Percentiles rank a stretch among this genome's conserved stretches.
Evolutionary conservation across 139 green algal genomes (phyloP).

Genomic region (Chlamydomonas schloesseri): DNA sequence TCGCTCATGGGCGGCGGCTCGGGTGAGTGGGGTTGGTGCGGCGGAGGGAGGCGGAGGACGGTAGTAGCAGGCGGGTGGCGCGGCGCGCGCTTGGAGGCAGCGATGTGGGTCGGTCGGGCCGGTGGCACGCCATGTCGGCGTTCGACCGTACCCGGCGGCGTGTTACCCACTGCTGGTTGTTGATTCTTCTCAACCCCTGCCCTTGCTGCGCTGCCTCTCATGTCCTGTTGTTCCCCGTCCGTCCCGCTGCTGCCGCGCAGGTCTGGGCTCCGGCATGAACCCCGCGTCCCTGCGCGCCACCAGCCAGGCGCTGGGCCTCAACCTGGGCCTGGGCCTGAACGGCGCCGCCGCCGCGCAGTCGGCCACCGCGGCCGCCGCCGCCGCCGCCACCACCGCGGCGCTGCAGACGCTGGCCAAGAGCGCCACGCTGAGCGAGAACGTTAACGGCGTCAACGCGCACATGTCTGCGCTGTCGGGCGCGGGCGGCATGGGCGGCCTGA

Average conservation of each 20-base stretch:
- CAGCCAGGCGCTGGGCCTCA: slow-evolving; percentile 43
- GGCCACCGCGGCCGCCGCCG: slow-evolving; percentile 28
- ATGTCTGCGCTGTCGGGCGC: slow-evolving; percentile 17
- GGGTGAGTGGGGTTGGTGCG: no score
- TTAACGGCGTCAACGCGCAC: slow-evolving; percentile 43
- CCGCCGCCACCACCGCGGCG: slow-evolving; percentile 47
- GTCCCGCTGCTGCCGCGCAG: neutral
- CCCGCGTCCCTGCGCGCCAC: slow-evolving; percentile 48
- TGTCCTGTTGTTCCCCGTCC: no score
- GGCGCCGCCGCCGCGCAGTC: neutral
- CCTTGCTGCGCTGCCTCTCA: no score
- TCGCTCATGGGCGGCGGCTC: neutral
- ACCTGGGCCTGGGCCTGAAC: slow-evolving; percentile 52
- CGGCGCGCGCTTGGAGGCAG: no score
- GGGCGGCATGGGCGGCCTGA: neutral
- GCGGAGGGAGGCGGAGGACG: no score
- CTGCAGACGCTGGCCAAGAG: slow-evolving; percentile 56
- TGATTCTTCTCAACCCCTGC: no score
- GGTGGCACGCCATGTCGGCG: no score
- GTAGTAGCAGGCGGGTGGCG: no score
- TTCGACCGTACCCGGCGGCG: no score
- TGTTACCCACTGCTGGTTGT: no score
- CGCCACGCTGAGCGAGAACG: slow-evolving; percentile 34
- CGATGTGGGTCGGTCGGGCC: no score
- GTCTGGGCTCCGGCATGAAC: neutral